A percentile compares a stretch with the other conserved stretches of the same genome.
phyloP scores from a whole-genome alignment of 2,329 filamentous ascomycete species.

The Colletotrichum endophyticum region DNA sequence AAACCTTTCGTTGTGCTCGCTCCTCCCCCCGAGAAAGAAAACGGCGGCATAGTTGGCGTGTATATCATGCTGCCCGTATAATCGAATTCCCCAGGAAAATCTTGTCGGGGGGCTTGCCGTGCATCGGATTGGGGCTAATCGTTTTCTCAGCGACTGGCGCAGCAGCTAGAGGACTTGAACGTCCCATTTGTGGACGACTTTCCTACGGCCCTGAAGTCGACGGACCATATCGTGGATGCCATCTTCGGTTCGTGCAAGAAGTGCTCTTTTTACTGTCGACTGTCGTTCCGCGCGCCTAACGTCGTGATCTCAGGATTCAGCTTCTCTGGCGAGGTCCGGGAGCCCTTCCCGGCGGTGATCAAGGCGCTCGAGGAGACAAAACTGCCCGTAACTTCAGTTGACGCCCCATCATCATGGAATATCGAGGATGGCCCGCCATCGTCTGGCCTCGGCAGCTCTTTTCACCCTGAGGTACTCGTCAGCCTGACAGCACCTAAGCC shows the following conservation, averaged over 20 bases:
- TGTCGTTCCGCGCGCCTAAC: conserved; percentile 14
- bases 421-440: conserved; percentile 85
- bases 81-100: neutral
- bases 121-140: conserved; percentile 28
- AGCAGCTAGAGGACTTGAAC: conserved; percentile 82
- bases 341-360: conserved; percentile 87
- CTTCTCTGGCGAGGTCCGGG: conserved; percentile 90
- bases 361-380: conserved; percentile 73
- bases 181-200: conserved; percentile 89
- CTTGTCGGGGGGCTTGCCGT: neutral
- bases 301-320: conserved; percentile 70
- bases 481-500: conserved; percentile 95
- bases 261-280: neutral
- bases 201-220: conserved; percentile 62
- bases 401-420: conserved; percentile 94
- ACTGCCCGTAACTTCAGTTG: conserved; percentile 84
- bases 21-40: conserved; percentile 8
- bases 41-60: neutral
- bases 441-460: conserved; percentile 77
- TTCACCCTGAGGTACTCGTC: conserved; percentile 81
- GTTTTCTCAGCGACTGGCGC: conserved; percentile 71
- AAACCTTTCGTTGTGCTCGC: neutral
- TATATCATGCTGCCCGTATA: neutral
- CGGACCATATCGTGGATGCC: conserved; percentile 87
- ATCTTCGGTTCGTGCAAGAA: conserved; percentile 75